These are phyloP conservation scores for Penicillium italicum DNA, from an alignment of 2,329 filamentous ascomycete species.

Conservation along the genomic window DNA sequence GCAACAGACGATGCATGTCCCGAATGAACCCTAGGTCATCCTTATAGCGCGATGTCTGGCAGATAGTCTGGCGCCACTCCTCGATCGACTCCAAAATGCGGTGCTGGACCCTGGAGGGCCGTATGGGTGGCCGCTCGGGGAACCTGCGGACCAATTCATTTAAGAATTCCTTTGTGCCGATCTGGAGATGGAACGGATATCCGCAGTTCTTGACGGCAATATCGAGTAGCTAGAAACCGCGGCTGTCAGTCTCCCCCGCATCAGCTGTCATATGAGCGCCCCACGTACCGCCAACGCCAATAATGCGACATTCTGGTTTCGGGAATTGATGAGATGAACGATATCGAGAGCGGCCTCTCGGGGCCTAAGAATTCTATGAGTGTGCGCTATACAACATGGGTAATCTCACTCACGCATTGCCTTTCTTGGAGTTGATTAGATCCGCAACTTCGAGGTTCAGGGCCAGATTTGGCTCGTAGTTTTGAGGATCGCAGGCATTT, in stretches of 20 bases:
- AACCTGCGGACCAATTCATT: conserved; percentile 97
- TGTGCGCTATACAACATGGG: conserved; percentile 10
- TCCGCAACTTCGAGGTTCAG: conserved; percentile 95
- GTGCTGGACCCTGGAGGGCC: conserved; percentile 79
- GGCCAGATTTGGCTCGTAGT: conserved; percentile 96
- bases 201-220: conserved; percentile 99
- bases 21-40: conserved; percentile 93
- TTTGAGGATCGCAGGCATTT: conserved; percentile 92
- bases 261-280: conserved; percentile 12
- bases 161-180: conserved; percentile 97
- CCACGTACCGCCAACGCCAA: conserved; percentile 68
- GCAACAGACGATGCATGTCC: conserved; percentile 93
- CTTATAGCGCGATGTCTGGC: conserved; percentile 95
- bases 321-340: conserved; percentile 91
- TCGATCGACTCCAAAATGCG: conserved; percentile 95
- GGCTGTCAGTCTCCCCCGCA: conserved; percentile 13
- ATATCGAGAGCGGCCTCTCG: conserved; percentile 92
- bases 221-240: conserved; percentile 67
- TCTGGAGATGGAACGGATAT: conserved; percentile 97
- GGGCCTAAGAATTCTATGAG: conserved; percentile 53
- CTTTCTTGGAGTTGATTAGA: conserved; percentile 96
- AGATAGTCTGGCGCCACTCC: conserved; percentile 98
- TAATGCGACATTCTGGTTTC: conserved; percentile 91
- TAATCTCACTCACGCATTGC: conserved; percentile 61
- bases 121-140: conserved; percentile 84